These are phyloP conservation scores for Hortiboletus campestris DNA, from an alignment of 768 basidiomycete genomes.

Conservation along the genomic window DNA sequence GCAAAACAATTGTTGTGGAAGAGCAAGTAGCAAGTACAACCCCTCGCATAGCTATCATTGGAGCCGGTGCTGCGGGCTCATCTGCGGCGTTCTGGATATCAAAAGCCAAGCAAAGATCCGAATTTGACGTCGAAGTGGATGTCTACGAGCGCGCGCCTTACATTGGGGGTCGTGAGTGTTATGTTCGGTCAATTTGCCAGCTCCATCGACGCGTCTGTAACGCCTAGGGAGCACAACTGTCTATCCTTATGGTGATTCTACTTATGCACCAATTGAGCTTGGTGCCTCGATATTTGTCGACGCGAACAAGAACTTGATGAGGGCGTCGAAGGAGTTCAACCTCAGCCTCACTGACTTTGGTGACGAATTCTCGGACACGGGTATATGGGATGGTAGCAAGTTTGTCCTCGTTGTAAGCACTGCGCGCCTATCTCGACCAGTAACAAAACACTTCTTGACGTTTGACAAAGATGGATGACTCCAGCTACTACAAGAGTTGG, in stretches of 20 bases:
- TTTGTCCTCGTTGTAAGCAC: slow-evolving; percentile 61
- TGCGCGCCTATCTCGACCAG: background rate
- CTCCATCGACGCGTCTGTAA: slow-evolving; percentile 3
- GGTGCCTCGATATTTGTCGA: slow-evolving; percentile 88
- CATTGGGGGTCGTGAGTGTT: slow-evolving; percentile 79
- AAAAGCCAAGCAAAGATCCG: slow-evolving; percentile 70
- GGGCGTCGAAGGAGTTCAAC: slow-evolving; percentile 80
- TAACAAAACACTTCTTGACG: background rate
- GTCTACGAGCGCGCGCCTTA: slow-evolving; percentile 77
- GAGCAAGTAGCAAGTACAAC: slow-evolving; percentile 23
- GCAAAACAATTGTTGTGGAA: slow-evolving; percentile 19
- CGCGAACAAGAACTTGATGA: slow-evolving; percentile 66
- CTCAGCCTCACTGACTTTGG: slow-evolving; percentile 55
- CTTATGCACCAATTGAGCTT: slow-evolving; percentile 67
- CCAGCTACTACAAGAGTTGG: slow-evolving; percentile 44
- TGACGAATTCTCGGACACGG: slow-evolving; percentile 47
- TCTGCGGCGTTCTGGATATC: slow-evolving; percentile 85
- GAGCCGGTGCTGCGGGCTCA: slow-evolving; percentile 85
- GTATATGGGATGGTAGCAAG: slow-evolving; percentile 81
- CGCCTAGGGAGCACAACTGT: slow-evolving; percentile 71
- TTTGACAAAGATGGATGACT: slow-evolving; percentile 40
- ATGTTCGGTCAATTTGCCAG: background rate
- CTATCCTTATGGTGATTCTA: slow-evolving; percentile 62
- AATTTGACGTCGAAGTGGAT: slow-evolving; percentile 72
- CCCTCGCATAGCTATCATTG: slow-evolving; percentile 79